Conservation (phyloP, 257 asterid genomes). For the Solanum etuberosum region DNA sequence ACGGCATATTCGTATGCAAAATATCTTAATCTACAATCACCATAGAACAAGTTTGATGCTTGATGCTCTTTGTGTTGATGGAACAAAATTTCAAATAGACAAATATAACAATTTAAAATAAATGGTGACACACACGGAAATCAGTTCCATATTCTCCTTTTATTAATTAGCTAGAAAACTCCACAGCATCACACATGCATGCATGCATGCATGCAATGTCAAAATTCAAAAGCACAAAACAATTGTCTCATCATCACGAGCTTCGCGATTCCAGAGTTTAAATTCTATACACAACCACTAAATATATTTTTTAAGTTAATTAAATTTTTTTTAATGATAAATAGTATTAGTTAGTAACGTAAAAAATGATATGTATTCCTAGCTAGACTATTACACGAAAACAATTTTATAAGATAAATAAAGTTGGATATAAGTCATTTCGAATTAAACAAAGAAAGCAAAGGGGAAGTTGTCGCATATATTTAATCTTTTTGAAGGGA, state of each 20-base stretch:
- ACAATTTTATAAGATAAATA: neutral
- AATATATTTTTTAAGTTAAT: neutral
- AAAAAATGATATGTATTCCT: neutral
- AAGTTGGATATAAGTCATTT: neutral
- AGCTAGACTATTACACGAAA: neutral
- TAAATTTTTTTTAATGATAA: too few species aligned
- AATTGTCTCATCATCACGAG: neutral
- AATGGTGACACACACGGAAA: neutral
- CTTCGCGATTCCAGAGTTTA: neutral
- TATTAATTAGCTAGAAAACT: neutral
- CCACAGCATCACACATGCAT: neutral
- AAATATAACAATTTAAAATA: neutral
- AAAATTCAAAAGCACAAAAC: neutral
- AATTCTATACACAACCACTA: neutral
- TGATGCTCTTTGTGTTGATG: neutral
- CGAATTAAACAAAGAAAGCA: neutral
- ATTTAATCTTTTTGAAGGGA: neutral
- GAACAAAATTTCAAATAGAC: neutral
- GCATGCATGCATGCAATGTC: neutral
- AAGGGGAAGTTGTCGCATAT: neutral
- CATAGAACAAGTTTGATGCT: neutral
- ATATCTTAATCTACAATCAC: neutral
- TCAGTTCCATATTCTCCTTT: neutral
- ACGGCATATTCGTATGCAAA: neutral
- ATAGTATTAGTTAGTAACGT: neutral